Conservation (phyloP, 2,329 filamentous ascomycete genomes). For the Alternaria tenuissima region DNA sequence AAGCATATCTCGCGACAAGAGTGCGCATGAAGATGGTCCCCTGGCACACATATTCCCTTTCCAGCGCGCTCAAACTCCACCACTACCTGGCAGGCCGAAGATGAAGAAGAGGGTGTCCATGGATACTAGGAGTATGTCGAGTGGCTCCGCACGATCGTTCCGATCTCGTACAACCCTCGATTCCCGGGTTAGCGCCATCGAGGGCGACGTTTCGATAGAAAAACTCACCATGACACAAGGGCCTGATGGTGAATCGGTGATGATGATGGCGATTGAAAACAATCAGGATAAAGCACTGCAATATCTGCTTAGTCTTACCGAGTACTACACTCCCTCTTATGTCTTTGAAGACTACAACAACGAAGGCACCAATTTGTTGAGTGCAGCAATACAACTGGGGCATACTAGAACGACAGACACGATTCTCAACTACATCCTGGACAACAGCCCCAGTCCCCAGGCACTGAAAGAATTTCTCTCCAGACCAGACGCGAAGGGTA, state of each 20-base stretch:
- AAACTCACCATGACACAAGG: conserved; percentile 76
- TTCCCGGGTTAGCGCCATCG: conserved; percentile 71
- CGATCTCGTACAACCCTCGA: conserved; percentile 79
- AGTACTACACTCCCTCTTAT: conserved; percentile 75
- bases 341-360: conserved; percentile 87
- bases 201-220: conserved; percentile 87
- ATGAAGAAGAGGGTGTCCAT: conserved; percentile 82
- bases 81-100: conserved; percentile 59
- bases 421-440: conserved; percentile 74
- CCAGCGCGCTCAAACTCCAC: conserved; percentile 66
- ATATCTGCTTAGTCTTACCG: conserved; percentile 79
- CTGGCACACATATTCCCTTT: conserved; percentile 93
- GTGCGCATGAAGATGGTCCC: conserved; percentile 48
- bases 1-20: conserved; percentile 30
- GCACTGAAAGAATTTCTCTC: conserved; percentile 73
- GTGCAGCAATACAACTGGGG: conserved; percentile 87
- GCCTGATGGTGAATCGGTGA: conserved; percentile 78
- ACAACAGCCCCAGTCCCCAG: conserved; percentile 61
- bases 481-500: conserved; percentile 81
- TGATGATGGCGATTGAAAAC: conserved; percentile 64
- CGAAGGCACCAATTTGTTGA: conserved; percentile 87
- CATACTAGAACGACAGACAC: conserved; percentile 77
- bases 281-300: conserved; percentile 74
- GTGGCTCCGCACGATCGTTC: conserved; percentile 83
- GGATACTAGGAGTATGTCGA: conserved; percentile 88